Percentiles rank a stretch among this genome's conserved stretches.
phyloP scores from a whole-genome alignment of 1,284 basidiomycete species.

The Exobasidium rhododendri region DNA sequence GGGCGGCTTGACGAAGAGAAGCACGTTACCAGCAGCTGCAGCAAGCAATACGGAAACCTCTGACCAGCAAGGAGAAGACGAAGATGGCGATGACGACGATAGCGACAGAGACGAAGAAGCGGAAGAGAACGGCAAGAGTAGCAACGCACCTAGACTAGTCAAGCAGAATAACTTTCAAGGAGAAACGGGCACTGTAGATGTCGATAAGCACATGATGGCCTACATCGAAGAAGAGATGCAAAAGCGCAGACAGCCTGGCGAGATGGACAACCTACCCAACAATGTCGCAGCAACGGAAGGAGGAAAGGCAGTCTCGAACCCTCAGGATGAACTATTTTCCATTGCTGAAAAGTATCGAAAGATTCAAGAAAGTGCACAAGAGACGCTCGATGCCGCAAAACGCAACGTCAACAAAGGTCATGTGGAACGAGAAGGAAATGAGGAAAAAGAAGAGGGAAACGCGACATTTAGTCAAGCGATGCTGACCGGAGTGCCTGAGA shows the following conservation, averaged over 20 bases:
- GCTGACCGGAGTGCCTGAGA: slow-evolving; percentile 90
- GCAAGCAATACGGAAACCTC: slow-evolving; percentile 60
- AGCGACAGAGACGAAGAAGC: slow-evolving; percentile 12
- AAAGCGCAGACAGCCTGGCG: slow-evolving; percentile 60
- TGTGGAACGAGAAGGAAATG: slow-evolving; percentile 61
- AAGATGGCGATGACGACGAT: neutral
- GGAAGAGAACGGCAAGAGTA: slow-evolving; percentile 2
- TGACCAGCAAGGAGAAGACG: slow-evolving; percentile 44
- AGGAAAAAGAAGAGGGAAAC: slow-evolving; percentile 75
- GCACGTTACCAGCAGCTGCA: slow-evolving; percentile 4
- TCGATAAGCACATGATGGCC: slow-evolving; percentile 99
- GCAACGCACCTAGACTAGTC: slow-evolving; percentile 60
- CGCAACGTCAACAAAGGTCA: slow-evolving; percentile 3
- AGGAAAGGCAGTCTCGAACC: slow-evolving; percentile 38
- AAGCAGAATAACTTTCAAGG: slow-evolving; percentile 90
- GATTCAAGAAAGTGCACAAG: slow-evolving; percentile 41
- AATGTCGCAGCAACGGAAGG: neutral
- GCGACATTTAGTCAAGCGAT: slow-evolving; percentile 88
- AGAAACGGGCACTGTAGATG: slow-evolving; percentile 90
- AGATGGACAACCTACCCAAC: neutral
- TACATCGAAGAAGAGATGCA: slow-evolving; percentile 92
- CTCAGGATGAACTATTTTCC: slow-evolving; percentile 76
- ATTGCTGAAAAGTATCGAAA: slow-evolving; percentile 67
- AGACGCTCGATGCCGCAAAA: slow-evolving; percentile 5
- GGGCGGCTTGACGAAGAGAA: slow-evolving; percentile 25